Evolutionary conservation across 768 basidiomycete genomes (phyloP).

Genomic region (Hysterangium stoloniferum): DNA sequence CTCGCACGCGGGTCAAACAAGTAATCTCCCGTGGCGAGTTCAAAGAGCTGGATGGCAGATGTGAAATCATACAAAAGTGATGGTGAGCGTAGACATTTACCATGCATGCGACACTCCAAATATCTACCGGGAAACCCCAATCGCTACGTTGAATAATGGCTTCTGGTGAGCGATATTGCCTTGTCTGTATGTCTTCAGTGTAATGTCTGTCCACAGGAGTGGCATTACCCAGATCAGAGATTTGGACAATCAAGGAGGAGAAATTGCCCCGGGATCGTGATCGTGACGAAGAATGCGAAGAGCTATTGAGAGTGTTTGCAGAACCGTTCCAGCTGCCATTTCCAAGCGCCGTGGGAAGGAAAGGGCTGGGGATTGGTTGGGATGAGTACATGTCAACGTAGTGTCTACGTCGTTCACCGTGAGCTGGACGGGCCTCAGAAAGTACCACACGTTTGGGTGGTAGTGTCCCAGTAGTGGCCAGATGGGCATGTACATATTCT

Average conservation of each 20-base stretch:
- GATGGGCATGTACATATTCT: slow-evolving; percentile 60
- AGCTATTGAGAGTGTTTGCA: slow-evolving; percentile 21
- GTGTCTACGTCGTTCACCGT: slow-evolving; percentile 36
- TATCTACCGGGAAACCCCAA: slow-evolving; percentile 81
- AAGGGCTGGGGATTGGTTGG: slow-evolving; percentile 62
- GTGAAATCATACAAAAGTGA: neutral
- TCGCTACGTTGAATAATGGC: slow-evolving; percentile 82
- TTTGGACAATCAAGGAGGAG: slow-evolving; percentile 71
- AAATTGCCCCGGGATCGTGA: slow-evolving; percentile 11
- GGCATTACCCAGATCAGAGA: slow-evolving; percentile 91
- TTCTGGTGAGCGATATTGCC: slow-evolving; percentile 92
- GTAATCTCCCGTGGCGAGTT: slow-evolving; percentile 85
- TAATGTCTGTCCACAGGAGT: slow-evolving; percentile 86
- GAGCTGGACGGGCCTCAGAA: slow-evolving; percentile 49
- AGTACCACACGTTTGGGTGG: slow-evolving; percentile 78
- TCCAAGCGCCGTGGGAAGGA: slow-evolving; percentile 44
- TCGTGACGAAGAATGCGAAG: slow-evolving; percentile 20
- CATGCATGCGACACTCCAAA: slow-evolving; percentile 90
- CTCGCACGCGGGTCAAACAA: slow-evolving; percentile 86
- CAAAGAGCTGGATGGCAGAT: slow-evolving; percentile 52
- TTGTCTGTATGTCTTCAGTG: slow-evolving; percentile 95
- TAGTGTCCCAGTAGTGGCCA: slow-evolving; percentile 59
- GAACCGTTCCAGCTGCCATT: slow-evolving; percentile 26
- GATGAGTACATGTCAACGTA: slow-evolving; percentile 81
- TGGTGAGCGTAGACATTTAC: slow-evolving; percentile 30